phyloP scores from a whole-genome alignment of 1,139 yeast genomes.

The Blastobotrys apis region DNA sequence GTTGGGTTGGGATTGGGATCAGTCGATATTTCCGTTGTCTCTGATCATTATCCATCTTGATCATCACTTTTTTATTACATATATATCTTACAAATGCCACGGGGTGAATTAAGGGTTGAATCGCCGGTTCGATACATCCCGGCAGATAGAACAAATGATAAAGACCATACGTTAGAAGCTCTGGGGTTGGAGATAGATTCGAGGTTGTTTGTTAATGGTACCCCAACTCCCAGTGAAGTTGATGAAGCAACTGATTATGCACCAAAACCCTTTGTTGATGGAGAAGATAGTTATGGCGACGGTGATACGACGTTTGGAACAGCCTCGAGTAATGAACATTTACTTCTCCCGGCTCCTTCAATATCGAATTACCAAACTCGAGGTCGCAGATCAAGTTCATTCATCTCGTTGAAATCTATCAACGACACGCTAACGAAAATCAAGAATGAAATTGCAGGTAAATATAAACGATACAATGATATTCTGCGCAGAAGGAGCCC shows the following conservation, averaged over 20 bases:
- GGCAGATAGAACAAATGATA: no score
- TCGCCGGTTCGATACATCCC: background rate
- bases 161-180: no score
- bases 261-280: constrained; percentile 3
- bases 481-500: background rate
- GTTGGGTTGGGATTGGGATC: no score
- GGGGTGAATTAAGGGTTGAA: no score
- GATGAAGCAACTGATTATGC: constrained; percentile 5
- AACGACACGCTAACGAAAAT: constrained; percentile 11
- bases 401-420: constrained; percentile 13
- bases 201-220: no score
- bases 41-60: no score
- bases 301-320: no score
- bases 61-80: no score
- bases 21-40: no score
- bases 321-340: background rate
- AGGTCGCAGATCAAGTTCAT: constrained; percentile 12
- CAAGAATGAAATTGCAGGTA: constrained; percentile 10
- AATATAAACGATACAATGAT: constrained; percentile 11
- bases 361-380: no score
- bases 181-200: no score
- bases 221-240: constrained; percentile 9
- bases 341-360: constrained; percentile 7
- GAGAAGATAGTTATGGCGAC: background rate
- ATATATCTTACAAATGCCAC: no score